Base-by-base conservation (phyloP, 306 rosid genomes). In the Vachellia pachyceras region DNA sequence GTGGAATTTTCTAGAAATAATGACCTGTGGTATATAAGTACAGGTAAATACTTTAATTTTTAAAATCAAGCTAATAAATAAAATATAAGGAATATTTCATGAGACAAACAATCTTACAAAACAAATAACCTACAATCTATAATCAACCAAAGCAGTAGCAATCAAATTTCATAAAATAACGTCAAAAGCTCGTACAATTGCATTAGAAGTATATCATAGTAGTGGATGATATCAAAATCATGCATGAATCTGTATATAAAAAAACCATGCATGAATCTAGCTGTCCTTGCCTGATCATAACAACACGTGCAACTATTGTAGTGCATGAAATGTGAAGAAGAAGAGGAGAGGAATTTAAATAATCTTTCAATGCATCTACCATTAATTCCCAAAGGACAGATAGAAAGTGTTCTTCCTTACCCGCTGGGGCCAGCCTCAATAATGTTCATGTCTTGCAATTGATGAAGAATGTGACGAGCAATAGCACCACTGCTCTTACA, bases 401-500 rank as follows among this genome's bases (percentile, higher is more conserved):
- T 17, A 1, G 1, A 22, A 47, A 2, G 57, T 22, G 50, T 80
- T 20, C 61, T 77, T 80, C 23, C 69, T 81, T 77, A 85, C 88
- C 88, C 88, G n/a, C 66, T 85, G 75, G 80, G 58, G 69, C 77
- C 74, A 3, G 49, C 20, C 47, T 85, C 88, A 57, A 85, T 77
- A 72, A 85, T 81, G 80, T 29, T 57, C 80, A 81, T 20, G 69
- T 40, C 47, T 77, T 85, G 77, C 85, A 85, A 77, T 60, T 85
- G 85, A 46, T 81, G 88, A 57, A 85, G 88, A 73, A 85, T 81
- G 54, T 85, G 37, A 7, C 88, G 88, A 5, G 88, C 88, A 77
- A 85, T 77, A 47, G 88, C 68, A 46, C 88, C 88, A 1, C 88
- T 85, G 80, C 88, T 85, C 82, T 85, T 81, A 44, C 85, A 81